Evolutionary conservation across 495 filamentous ascomycete genomes (phyloP), one percentile per base, ranked within the genome.

Genomic region (Cercophora sp.): DNA sequence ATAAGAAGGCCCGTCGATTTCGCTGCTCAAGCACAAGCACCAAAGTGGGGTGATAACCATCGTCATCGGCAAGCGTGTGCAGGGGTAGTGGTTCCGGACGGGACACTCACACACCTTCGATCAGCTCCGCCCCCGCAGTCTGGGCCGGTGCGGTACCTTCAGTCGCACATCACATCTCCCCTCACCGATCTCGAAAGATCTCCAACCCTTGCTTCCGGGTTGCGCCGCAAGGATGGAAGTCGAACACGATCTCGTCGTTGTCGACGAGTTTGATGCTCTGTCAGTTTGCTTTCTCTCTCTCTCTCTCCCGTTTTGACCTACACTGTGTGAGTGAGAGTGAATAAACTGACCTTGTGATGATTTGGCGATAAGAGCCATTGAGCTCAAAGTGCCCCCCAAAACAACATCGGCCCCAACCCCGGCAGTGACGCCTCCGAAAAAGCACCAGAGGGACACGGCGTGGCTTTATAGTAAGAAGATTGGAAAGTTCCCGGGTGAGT

Each of bases 181-280:
- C 32, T 36, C 32, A 36, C 9, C 18, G 13, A 10, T 16, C 32
- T 36, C 3, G 13, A 3, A 2, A 36, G 13, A 36, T 16, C 32
- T 36, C 32, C n/a, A n/a, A n/a, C n/a, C n/a, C n/a, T n/a, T n/a
- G n/a, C n/a, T n/a, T n/a, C n/a, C n/a, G n/a, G n/a, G n/a, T n/a
- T n/a, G n/a, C 29, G 35, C 15, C 16, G 20, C 10, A 56, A 59
- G 23, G 25, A 61, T 61, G 50, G 60, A 61, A 5, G 42, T 57
- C 20, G 40, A 60, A 15, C 53, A 74, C 48, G 66, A 63, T 47
- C 55, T 75, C 35, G 65, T 75, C 20, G 27, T 68, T 24, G 67
- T 70, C 34, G 71, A 75, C 13, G 73, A 77, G 56, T 76, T 76
- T 39, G 75, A 77, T 58, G 71, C 72, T 27, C 62, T 78, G 73